Conservation (phyloP, 1,139 yeast species). For the Tardiomyces digboiensis region DNA sequence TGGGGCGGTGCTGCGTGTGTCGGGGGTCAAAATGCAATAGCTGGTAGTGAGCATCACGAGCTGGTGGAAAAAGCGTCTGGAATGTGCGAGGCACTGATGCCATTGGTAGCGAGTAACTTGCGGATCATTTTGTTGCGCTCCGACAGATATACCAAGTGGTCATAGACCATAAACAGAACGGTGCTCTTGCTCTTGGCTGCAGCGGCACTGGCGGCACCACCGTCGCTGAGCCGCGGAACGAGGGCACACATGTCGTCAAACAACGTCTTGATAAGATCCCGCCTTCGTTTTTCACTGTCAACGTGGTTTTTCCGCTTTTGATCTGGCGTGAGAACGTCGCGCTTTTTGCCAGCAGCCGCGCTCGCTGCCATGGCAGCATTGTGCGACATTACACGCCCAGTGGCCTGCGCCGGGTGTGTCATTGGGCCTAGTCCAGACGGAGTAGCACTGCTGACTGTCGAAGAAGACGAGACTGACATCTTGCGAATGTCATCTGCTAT, state of each 20-base stretch:
- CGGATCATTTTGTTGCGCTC: slow-evolving; percentile 19
- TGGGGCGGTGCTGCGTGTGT: too few species aligned
- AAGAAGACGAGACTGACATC: too few species aligned
- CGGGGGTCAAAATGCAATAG: too few species aligned
- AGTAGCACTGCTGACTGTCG: neutral
- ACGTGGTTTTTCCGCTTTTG: slow-evolving; percentile 69
- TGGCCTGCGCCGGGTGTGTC: neutral
- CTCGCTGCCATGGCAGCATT: neutral
- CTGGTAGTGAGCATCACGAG: too few species aligned
- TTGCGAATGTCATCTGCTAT: too few species aligned
- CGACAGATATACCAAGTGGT: slow-evolving; percentile 20
- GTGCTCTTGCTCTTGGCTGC: slow-evolving; percentile 35
- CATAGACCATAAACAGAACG: slow-evolving; percentile 26
- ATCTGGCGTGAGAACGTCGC: slow-evolving; percentile 48
- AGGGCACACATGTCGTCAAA: slow-evolving; percentile 29
- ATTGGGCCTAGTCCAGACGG: neutral
- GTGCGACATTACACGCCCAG: slow-evolving; percentile 1
- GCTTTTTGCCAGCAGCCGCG: slow-evolving; percentile 5
- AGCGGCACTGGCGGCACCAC: slow-evolving; percentile 27
- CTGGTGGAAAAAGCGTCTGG: slow-evolving; percentile 3
- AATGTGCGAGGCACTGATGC: slow-evolving; percentile 4
- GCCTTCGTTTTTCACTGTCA: slow-evolving; percentile 64
- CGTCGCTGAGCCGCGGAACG: slow-evolving; percentile 23
- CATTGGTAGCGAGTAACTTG: slow-evolving; percentile 3
- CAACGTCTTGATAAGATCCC: slow-evolving; percentile 52